Base-by-base conservation (phyloP, 1,284 basidiomycete genomes). In the Singerocomus rubriflavus region DNA sequence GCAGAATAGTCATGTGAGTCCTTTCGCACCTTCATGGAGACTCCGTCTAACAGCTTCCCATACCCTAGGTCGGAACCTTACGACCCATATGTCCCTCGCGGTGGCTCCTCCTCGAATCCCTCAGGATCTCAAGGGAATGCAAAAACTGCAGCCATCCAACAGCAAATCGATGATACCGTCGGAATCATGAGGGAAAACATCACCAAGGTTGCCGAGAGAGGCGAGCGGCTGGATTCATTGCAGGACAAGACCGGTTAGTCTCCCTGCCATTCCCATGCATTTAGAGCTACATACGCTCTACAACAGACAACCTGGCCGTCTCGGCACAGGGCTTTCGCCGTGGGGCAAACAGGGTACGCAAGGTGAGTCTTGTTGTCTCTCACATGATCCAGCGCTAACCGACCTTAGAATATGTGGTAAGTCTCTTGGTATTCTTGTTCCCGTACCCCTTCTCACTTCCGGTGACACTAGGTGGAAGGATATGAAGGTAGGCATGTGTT, bases 291-390 rank as follows among this genome's bases (percentile, higher is more conserved):
- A 56, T 46, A 4, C 31, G 52, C 27, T 17, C 50, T 46, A 44
- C 26, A 16, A 46, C 50, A 96, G 96, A 99, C 73, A 98, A 90
- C 68, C 83, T 99, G 51, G 95, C 96, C 29, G 92, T 98, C 34
- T 98, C 94, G n/a, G 97, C 96, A 11, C 97, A 99, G 76, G 94
- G 94, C 29, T 99, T 99, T 85, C 85, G 94, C 56, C 83, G 93
- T 60, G 95, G 96, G 57, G 97, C 97, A 47, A 98, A 97, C 76
- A 83, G 93, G 56, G 97, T 99, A 43, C 86, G 96, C 71, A 99
- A 99, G 82, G 93, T 95, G 67, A 77, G 94, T 53, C 36, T 49
- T 25, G 27, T 44, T 26, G 36, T 52, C 42, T 53, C 41, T 41
- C 54, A 21, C 50, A 39, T 49, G 10, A 73, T 67, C 31, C 58